A percentile compares a stretch with the other conserved stretches of the same genome.
Evolutionary conservation across 2,329 filamentous ascomycete genomes (phyloP).

Genomic region (Diaporthe vaccinii): DNA sequence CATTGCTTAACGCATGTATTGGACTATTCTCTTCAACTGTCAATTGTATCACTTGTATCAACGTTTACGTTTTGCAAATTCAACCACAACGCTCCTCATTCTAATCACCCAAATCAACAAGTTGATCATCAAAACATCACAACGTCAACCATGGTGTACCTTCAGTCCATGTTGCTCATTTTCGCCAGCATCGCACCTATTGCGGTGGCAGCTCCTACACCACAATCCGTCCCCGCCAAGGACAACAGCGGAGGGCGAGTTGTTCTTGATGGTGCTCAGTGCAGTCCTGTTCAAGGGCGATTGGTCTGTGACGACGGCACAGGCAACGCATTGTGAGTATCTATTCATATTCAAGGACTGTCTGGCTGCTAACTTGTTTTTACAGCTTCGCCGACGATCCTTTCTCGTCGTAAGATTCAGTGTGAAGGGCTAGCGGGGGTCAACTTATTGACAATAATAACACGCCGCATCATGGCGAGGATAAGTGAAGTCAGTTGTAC

Average conservation of each 20-base stretch:
- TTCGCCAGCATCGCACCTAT: not conserved
- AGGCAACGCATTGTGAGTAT: not conserved
- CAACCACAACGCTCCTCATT: not conserved
- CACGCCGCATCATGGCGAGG: not conserved
- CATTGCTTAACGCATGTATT: not conserved
- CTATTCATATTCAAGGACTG: not conserved
- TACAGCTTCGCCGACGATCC: constrained; percentile 1
- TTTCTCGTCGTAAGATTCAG: not conserved
- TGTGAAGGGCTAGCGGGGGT: no score
- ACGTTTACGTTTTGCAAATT: not conserved
- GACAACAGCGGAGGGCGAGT: not conserved
- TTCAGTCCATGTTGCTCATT: not conserved
- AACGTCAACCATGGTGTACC: not conserved
- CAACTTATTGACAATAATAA: not conserved
- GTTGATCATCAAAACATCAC: not conserved
- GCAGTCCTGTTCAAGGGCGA: not conserved
- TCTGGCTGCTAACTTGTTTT: not conserved
- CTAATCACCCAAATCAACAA: not conserved
- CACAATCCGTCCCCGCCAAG: not conserved
- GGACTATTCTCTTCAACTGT: not conserved
- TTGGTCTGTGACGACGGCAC: not conserved
- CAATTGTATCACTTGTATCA: not conserved
- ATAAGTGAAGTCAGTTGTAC: not conserved
- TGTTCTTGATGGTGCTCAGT: not conserved
- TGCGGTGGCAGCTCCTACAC: not conserved